Evolutionary conservation across 2,329 filamentous ascomycete genomes (phyloP).

Genomic region (Rhinocladiella similis): DNA sequence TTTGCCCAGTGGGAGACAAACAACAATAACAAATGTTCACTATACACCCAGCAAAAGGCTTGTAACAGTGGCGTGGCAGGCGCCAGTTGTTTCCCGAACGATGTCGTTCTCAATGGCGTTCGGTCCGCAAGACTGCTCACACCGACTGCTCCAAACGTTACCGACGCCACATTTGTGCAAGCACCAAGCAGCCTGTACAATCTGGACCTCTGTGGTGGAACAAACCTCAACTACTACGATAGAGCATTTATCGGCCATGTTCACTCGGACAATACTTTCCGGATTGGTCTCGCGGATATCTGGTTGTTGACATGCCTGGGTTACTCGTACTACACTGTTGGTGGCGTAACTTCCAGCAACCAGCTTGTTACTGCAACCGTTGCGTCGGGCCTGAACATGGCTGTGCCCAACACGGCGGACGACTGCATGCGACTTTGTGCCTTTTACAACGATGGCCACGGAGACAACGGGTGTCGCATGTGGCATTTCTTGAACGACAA

Average conservation of each 20-base stretch:
- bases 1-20: background rate
- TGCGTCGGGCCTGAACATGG: background rate
- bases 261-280: background rate
- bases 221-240: background rate
- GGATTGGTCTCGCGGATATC: background rate
- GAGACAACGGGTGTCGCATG: background rate
- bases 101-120: background rate
- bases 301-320: background rate
- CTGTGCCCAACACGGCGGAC: background rate
- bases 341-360: background rate
- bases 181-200: background rate
- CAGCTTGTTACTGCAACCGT: background rate
- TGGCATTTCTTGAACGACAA: background rate
- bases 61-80: background rate
- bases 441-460: background rate
- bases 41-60: background rate
- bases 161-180: background rate
- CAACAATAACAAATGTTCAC: background rate
- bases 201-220: constrained; percentile 4
- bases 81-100: background rate
- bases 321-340: background rate
- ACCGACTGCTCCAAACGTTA: background rate
- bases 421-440: constrained; percentile 1
- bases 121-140: background rate
- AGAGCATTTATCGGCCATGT: background rate